A percentile compares a stretch with the other conserved stretches of the same genome.
phyloP scores from a whole-genome alignment of 345 rosid genomes.

The Lepidium didymum region DNA sequence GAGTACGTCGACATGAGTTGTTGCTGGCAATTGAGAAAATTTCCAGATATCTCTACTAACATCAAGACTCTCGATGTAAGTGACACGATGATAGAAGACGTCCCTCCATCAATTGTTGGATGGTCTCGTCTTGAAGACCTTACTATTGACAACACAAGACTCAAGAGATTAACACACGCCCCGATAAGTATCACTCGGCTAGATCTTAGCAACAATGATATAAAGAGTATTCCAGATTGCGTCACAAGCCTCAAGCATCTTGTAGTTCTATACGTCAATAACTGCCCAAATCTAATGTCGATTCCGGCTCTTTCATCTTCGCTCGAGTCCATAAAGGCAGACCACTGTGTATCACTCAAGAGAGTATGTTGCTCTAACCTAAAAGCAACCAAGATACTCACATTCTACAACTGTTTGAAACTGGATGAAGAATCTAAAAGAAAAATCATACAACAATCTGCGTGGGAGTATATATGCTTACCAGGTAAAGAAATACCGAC shows the following conservation, averaged over 20 bases:
- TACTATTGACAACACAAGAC: not conserved
- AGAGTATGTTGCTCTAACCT: not conserved
- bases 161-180: not conserved
- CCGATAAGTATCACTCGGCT: not conserved
- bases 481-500: not conserved
- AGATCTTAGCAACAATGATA: not conserved
- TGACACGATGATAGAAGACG: not conserved
- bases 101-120: not conserved
- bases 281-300: not conserved
- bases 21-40: not conserved
- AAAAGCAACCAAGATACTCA: not conserved
- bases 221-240: not conserved
- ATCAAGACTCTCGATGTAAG: not conserved
- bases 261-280: not conserved
- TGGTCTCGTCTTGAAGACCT: not conserved
- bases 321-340: too few relatives aligned
- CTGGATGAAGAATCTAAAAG: not conserved
- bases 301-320: not conserved
- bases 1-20: not conserved
- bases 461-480: not conserved
- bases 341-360: not conserved
- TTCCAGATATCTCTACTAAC: constrained; percentile 4
- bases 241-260: not conserved
- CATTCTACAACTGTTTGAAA: not conserved
- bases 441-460: not conserved